phyloP scores from a whole-genome alignment of 257 asterid genomes.

The Forsythia viridissima region DNA sequence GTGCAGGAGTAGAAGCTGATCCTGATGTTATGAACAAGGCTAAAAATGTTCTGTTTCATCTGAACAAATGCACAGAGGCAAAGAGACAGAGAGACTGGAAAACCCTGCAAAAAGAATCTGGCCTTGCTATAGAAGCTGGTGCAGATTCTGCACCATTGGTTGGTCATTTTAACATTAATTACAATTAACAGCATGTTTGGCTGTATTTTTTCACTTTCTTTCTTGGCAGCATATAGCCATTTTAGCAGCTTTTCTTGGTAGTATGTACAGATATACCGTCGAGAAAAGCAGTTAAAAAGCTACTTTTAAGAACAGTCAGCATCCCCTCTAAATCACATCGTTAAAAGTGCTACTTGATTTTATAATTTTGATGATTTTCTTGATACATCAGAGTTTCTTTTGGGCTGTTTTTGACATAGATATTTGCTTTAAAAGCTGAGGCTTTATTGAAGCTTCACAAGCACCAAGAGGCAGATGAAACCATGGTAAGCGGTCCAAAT shows the following conservation, averaged over 20 bases:
- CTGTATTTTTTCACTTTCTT: neutral
- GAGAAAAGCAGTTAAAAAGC: neutral
- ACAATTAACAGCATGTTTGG: neutral
- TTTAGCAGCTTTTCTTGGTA: neutral
- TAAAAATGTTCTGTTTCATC: conserved; percentile 45
- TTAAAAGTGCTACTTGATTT: neutral
- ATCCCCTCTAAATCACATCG: neutral
- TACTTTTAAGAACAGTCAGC: neutral
- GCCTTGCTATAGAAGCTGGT: conserved; percentile 53
- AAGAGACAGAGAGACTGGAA: conserved; percentile 67
- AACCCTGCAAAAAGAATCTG: conserved; percentile 49
- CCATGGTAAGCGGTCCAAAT: conserved; percentile 49
- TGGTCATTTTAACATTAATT: neutral
- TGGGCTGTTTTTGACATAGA: conserved; percentile 31
- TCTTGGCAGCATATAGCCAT: too few species aligned
- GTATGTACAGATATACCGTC: neutral
- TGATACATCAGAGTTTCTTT: neutral
- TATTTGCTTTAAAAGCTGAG: conserved; percentile 76
- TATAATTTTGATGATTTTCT: neutral
- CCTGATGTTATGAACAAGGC: conserved; percentile 67
- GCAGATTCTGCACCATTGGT: conserved; percentile 91
- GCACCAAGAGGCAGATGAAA: conserved; percentile 73
- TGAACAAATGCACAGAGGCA: conserved; percentile 63
- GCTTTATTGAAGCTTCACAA: conserved; percentile 63
- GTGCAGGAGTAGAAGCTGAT: conserved; percentile 64